These are phyloP conservation scores for Byssochlamys sp. DNA, from an alignment of 2,329 filamentous ascomycete species.

Conservation along the genomic window DNA sequence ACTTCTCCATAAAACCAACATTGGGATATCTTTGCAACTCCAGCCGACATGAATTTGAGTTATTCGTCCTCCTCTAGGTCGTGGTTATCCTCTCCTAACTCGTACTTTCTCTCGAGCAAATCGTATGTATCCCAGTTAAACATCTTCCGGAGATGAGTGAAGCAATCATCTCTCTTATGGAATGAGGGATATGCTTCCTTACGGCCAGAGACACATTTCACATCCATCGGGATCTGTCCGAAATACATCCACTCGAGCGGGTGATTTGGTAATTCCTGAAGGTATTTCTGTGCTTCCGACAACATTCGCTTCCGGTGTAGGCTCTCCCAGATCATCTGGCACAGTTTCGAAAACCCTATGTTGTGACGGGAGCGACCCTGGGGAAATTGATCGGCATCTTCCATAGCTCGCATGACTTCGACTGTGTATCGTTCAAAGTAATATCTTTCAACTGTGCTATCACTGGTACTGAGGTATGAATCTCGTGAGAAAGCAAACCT, in stretches of 20 bases:
- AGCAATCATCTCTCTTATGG: conserved; percentile 1
- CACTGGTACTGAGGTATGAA: neutral
- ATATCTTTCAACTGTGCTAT: neutral
- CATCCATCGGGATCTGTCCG: neutral
- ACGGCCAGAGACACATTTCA: neutral
- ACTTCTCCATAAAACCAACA: too few relatives aligned
- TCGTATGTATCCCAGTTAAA: neutral
- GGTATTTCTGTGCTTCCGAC: conserved; percentile 1
- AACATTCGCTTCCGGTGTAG: conserved; percentile 1
- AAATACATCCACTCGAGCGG: conserved; percentile 4
- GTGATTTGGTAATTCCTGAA: neutral
- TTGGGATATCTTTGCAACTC: too few relatives aligned
- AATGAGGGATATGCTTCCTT: conserved; percentile 4
- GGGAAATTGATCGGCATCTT: neutral
- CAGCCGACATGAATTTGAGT: too few relatives aligned
- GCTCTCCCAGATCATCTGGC: neutral
- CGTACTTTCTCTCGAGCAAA: neutral
- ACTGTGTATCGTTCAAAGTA: neutral
- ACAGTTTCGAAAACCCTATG: neutral
- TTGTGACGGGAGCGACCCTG: neutral
- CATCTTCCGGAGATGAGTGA: conserved; percentile 1
- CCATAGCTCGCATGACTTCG: neutral
- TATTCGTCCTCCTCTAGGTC: too few relatives aligned
- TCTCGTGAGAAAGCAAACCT: conserved; percentile 2
- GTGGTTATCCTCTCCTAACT: too few relatives aligned